These are phyloP conservation scores for Phytopythium oedochilum DNA, from an alignment of 352 stramenopile genomes.

Conservation along the genomic window DNA sequence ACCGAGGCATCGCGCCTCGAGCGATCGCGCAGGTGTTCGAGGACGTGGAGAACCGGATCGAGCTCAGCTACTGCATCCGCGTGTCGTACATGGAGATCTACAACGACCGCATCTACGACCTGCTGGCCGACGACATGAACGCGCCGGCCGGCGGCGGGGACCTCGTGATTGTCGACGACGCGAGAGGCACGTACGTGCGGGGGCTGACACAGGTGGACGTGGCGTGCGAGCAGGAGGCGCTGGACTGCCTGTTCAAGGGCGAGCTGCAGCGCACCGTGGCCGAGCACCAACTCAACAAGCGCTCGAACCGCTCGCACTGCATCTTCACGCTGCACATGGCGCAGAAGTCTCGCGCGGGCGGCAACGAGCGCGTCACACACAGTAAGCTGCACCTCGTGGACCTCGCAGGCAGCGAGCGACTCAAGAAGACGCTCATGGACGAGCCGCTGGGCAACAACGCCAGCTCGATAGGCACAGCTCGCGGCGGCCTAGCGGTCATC, in stretches of 20 bases:
- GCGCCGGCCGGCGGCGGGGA: slow-evolving; percentile 6
- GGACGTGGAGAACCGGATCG: slow-evolving; percentile 85
- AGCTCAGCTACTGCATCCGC: slow-evolving; percentile 83
- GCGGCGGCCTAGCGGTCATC: slow-evolving; percentile 58
- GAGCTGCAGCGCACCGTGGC: slow-evolving; percentile 92
- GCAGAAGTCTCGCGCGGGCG: slow-evolving; percentile 74
- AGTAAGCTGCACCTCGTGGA: slow-evolving; percentile 95
- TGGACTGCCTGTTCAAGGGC: slow-evolving; percentile 91
- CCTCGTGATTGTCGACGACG: slow-evolving; percentile 84
- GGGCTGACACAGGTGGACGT: slow-evolving; percentile 86
- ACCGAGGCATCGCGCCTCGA: slow-evolving; percentile 85
- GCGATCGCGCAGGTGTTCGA: slow-evolving; percentile 88
- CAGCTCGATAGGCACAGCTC: neutral
- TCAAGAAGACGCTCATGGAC: slow-evolving; percentile 91
- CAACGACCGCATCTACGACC: slow-evolving; percentile 93
- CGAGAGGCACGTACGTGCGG: slow-evolving; percentile 76
- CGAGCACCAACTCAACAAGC: slow-evolving; percentile 92
- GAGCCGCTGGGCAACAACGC: slow-evolving; percentile 11
- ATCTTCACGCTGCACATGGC: slow-evolving; percentile 92
- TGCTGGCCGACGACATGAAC: slow-evolving; percentile 42
- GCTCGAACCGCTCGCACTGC: slow-evolving; percentile 92
- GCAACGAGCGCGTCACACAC: slow-evolving; percentile 68
- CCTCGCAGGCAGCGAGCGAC: slow-evolving; percentile 91
- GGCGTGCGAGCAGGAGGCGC: slow-evolving; percentile 75
- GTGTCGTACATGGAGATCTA: slow-evolving; percentile 97